These are phyloP conservation scores for Pleurotus citrinopileatus DNA, from an alignment of 768 basidiomycete species.

Conservation along the genomic window DNA sequence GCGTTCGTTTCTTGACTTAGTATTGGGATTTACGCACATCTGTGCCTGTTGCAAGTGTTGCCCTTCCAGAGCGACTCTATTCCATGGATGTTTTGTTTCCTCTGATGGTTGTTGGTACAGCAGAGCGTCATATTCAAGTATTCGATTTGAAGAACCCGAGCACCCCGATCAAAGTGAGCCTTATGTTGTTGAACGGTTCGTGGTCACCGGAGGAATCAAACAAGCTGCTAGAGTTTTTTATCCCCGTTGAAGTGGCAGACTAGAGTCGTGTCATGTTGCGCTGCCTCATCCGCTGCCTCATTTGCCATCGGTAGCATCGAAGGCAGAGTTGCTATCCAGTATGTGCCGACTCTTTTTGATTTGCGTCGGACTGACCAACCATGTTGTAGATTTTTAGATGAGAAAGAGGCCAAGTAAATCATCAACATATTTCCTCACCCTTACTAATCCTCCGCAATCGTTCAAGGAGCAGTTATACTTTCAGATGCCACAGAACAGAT, in stretches of 20 bases:
- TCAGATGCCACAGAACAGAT: conserved; percentile 87
- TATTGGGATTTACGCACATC: conserved; percentile 89
- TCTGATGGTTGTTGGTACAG: conserved; percentile 89
- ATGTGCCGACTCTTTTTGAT: conserved; percentile 34
- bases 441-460: no score
- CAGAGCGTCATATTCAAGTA: conserved; percentile 89
- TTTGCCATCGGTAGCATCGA: conserved; percentile 87
- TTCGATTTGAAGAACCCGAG: conserved; percentile 84
- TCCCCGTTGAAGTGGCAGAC: conserved; percentile 96
- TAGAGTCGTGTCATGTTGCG: conserved; percentile 81
- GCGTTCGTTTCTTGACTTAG: conserved; percentile 33
- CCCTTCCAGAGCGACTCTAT: conserved; percentile 90
- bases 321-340: conserved; percentile 96
- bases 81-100: conserved; percentile 80
- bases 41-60: conserved; percentile 74
- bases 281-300: conserved; percentile 59
- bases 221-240: conserved; percentile 53
- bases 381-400: no score
- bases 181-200: not conserved
- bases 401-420: no score
- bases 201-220: not conserved
- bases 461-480: conserved; percentile 89
- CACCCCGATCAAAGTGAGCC: conserved; percentile 66
- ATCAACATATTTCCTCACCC: no score
- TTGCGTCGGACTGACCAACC: no score